Base-by-base conservation (phyloP, 441 rosid genomes). In the Melastoma candidum region DNA sequence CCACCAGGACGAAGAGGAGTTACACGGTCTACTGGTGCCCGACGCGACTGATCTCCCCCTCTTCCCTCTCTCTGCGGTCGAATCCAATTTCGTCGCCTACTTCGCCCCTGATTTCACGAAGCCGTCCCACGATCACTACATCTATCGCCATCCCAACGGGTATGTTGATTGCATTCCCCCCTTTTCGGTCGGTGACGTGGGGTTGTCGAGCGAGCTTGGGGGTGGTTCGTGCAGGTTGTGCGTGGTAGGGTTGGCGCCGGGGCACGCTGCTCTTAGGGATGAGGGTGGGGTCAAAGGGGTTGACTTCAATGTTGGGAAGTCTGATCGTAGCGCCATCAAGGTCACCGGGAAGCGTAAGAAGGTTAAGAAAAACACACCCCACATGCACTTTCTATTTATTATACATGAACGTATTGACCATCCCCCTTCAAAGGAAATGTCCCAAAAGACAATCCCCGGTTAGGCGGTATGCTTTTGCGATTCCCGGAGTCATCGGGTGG, bases 101-200 rank as follows among this genome's bases (percentile, higher is more conserved):
- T 17, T 17, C 22, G 22, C 22, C 63, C 80, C 89, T 72, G 98
- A 92, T 88, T 85, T 85, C 59, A 69, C 72, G 52, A 92, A 88
- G 71, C 72, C 82, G 2, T 92, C 83, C 24, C 87, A 86, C 64
- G 97, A 88, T 67, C 97, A 86, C 25, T 82, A 75, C 52, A 77
- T 88, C 57, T 84, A 88, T 63, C 87, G 95, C 41, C 97, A 88
- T 59, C 81, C 93, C 25, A 93, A 88, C 64, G 98, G 97, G 95
- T 88, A 76, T 53, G 60, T 44, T 46, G 14, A 22, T 39, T 7
- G 44, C 47, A 32, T 51, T 54, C 32, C 56, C 24, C 25, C 13
- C 12, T 27, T 13, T n/a, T 17, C 10, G 55, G 43, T 8, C 36
- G 46, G 10, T 12, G 26, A 29, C 13, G 13, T 0, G 47, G 1